phyloP scores from a whole-genome alignment of 1,284 basidiomycete species.

The Leccinum griseonigrum region DNA sequence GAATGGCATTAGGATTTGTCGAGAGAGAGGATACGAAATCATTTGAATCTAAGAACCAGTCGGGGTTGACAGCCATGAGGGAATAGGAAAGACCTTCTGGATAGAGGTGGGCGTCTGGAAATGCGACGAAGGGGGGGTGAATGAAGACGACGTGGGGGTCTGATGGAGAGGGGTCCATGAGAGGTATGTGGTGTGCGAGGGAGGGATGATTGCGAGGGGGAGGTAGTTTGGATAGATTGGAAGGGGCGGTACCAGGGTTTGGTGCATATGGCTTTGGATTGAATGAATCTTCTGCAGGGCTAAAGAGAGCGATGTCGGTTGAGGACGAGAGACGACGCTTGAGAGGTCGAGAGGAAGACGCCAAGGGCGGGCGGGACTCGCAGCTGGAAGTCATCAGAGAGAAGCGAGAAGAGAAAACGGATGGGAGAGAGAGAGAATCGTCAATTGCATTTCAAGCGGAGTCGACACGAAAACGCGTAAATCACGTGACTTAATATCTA shows the following conservation, averaged over 20 bases:
- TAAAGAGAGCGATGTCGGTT: slow-evolving; percentile 53
- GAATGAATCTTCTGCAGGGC: slow-evolving; percentile 56
- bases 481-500: slow-evolving; percentile 28
- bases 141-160: slow-evolving; percentile 67
- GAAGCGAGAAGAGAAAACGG: slow-evolving; percentile 13
- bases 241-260: slow-evolving; percentile 21
- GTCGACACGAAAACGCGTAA: slow-evolving; percentile 37
- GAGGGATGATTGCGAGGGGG: slow-evolving; percentile 34
- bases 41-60: slow-evolving; percentile 71
- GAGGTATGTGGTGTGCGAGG: slow-evolving; percentile 46
- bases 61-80: slow-evolving; percentile 62
- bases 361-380: slow-evolving; percentile 12
- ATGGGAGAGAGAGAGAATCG: slow-evolving; percentile 8
- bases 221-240: slow-evolving; percentile 20
- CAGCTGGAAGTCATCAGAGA: background rate
- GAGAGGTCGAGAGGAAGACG: slow-evolving; percentile 35
- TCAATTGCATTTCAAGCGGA: slow-evolving; percentile 40
- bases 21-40: slow-evolving; percentile 58
- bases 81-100: slow-evolving; percentile 67
- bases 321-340: slow-evolving; percentile 50
- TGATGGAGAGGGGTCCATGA: slow-evolving; percentile 62
- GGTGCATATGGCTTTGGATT: slow-evolving; percentile 58
- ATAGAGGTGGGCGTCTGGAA: slow-evolving; percentile 58
- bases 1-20: slow-evolving; percentile 48
- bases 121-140: slow-evolving; percentile 64